phyloP scores from a whole-genome alignment of 2,329 filamentous ascomycete species.

The Xylaria sp. region DNA sequence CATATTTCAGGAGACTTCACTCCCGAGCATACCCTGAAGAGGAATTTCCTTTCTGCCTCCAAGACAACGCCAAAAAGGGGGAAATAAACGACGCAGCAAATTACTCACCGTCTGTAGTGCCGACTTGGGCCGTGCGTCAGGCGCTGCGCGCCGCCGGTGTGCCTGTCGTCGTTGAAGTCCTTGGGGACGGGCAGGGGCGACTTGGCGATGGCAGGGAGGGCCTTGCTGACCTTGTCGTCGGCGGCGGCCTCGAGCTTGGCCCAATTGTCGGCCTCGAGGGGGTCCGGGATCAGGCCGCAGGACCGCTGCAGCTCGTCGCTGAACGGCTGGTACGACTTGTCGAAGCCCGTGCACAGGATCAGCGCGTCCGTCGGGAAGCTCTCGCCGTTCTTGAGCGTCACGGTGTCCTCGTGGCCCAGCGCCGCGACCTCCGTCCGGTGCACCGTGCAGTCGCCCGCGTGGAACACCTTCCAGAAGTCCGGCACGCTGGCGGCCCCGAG shows the following conservation, averaged over 20 bases:
- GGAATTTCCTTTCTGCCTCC: too few species aligned
- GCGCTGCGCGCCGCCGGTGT: background rate
- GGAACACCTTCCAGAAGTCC: constrained; percentile 39
- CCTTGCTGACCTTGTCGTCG: constrained; percentile 19
- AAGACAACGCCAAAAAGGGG: too few species aligned
- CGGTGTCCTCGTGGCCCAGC: constrained; percentile 9
- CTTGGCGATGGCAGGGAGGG: constrained; percentile 20
- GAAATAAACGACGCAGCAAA: too few species aligned
- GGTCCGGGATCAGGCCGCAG: constrained; percentile 18
- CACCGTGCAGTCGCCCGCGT: constrained; percentile 34
- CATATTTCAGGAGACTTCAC: too few species aligned
- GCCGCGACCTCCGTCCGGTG: constrained; percentile 27
- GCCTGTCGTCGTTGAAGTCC: background rate
- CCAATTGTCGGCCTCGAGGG: constrained; percentile 17
- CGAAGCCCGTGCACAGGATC: constrained; percentile 31
- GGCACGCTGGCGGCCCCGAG: constrained; percentile 38
- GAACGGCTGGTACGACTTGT: constrained; percentile 28
- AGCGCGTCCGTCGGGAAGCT: constrained; percentile 25
- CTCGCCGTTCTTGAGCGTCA: constrained; percentile 24
- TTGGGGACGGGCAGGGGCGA: constrained; percentile 4
- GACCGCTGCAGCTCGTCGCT: constrained; percentile 19
- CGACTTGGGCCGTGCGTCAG: constrained; percentile 23
- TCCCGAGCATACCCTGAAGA: too few species aligned
- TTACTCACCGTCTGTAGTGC: constrained; percentile 34
- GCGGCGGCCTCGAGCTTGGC: constrained; percentile 20